Conservation (phyloP, 768 basidiomycete species). For the Dioszegia hungarica region DNA sequence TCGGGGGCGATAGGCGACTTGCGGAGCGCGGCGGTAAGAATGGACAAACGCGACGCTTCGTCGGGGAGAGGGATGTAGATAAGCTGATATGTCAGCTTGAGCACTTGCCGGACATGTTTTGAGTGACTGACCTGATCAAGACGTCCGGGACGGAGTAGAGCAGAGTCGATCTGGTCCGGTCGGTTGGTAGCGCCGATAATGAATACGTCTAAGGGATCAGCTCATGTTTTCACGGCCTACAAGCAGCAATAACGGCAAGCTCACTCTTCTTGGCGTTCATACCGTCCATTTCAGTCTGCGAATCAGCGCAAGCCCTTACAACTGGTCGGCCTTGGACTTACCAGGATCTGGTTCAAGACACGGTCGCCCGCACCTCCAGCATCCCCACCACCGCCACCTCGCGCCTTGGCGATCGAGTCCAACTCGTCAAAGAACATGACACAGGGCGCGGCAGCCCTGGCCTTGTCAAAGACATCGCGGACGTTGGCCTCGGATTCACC, state of each 20-base stretch:
- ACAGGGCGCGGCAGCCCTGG: conserved; percentile 96
- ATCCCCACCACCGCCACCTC: conserved; percentile 72
- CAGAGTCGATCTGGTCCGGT: conserved; percentile 95
- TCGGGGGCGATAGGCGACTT: conserved; percentile 79
- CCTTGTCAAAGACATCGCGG: conserved; percentile 99
- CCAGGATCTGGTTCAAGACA: conserved; percentile 68
- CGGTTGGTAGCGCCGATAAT: conserved; percentile 95
- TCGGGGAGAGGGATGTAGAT: conserved; percentile 99
- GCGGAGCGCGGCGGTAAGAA: conserved; percentile 84
- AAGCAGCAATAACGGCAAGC: background rate
- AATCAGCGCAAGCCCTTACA: background rate
- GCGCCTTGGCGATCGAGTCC: conserved; percentile 96
- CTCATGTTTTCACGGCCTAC: no score
- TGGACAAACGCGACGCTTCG: conserved; percentile 82
- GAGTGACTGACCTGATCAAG: conserved; percentile 62
- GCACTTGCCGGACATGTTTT: no score
- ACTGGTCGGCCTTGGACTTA: conserved; percentile 7
- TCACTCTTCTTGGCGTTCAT: conserved; percentile 70
- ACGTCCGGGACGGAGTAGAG: conserved; percentile 95
- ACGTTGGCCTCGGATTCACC: conserved; percentile 99
- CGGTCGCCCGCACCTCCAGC: conserved; percentile 95
- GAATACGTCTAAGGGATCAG: conserved; percentile 64
- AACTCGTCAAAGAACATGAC: conserved; percentile 99
- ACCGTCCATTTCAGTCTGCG: conserved; percentile 82
- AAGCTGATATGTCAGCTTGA: conserved; percentile 56